Evolutionary conservation across 1,139 yeast genomes (phyloP), one percentile per base, ranked within the genome.

Genomic region (Sugiyamaella sp.): DNA sequence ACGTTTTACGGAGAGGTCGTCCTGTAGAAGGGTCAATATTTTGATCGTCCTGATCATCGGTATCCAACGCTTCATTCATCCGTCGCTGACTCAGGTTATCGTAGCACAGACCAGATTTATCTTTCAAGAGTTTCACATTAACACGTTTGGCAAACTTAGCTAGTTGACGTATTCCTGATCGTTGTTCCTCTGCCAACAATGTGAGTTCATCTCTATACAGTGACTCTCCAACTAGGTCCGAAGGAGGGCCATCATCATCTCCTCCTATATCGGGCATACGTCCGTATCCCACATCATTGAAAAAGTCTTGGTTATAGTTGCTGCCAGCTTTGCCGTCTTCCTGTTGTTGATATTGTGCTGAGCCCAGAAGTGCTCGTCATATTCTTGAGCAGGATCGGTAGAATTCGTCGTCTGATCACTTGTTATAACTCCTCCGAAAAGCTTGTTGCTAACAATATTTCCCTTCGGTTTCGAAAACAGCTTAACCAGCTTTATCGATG

Each of bases 81-180:
- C 49, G 27, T 51, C 22, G 29, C 49, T 41, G 40, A 53, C 8
- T 58, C 58, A 4, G 60, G 60, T 39, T 65, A 54, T 16, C 65
- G 65, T 44, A 75, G 59, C 0, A 82, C 79, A 33, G 77, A 77
- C 97, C 98, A 93, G 43, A 93, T 67, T 89, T 89, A 58, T 87
- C 89, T 71, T 93, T 93, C 56, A 93, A 75, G 38, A 79, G 74
- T 62, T 82, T 82, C 43, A 93, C 87, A 67, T 93, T 95, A 17
- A 93, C 96, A 60, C 85, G 80, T 68, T 90, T 91, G 2, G 97
- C 93, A 2, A 84, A 82, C 52, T 86, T 77, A 1, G 97, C 88
- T 85, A 90, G 58, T 80, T 83, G 46, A 90, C 84, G 60, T 81
- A 81, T 49, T 54, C 86, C 32, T 6, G 55, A 52, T 16, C 52